Evolutionary conservation across 2,329 filamentous ascomycete species (phyloP).

Genomic region (Pseudocercospora cruenta): DNA sequence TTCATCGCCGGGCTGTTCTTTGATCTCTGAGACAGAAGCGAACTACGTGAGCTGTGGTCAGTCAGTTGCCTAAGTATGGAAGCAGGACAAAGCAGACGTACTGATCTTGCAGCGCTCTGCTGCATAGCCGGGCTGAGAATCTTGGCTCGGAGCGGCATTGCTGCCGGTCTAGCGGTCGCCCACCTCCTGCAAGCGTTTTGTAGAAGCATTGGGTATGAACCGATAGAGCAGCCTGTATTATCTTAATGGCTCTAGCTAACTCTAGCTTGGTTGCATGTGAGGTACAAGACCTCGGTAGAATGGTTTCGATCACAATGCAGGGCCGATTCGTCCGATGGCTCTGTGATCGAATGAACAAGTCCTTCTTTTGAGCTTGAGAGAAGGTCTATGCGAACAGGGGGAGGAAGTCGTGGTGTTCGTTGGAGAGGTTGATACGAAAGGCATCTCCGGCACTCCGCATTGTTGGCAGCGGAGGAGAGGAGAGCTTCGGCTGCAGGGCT

Average conservation of each 20-base stretch:
- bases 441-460: neutral
- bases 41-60: slow-evolving; percentile 38
- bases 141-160: slow-evolving; percentile 79
- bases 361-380: too few species aligned
- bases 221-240: neutral
- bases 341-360: neutral
- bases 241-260: neutral
- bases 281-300: slow-evolving; percentile 19
- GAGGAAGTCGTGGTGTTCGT: neutral
- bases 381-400: neutral
- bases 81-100: slow-evolving; percentile 13
- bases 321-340: neutral
- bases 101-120: slow-evolving; percentile 25
- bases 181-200: slow-evolving; percentile 45
- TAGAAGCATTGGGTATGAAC: slow-evolving; percentile 48
- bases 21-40: slow-evolving; percentile 40
- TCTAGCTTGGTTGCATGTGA: slow-evolving; percentile 18
- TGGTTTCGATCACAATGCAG: neutral
- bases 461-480: neutral
- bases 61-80: slow-evolving; percentile 31
- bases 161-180: slow-evolving; percentile 44
- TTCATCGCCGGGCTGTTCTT: slow-evolving; percentile 69
- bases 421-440: neutral
- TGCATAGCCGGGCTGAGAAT: slow-evolving; percentile 28
- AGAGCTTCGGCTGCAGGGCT: neutral